Evolutionary conservation across 306 rosid species (phyloP).

Genomic region (Medicago ruthenica): DNA sequence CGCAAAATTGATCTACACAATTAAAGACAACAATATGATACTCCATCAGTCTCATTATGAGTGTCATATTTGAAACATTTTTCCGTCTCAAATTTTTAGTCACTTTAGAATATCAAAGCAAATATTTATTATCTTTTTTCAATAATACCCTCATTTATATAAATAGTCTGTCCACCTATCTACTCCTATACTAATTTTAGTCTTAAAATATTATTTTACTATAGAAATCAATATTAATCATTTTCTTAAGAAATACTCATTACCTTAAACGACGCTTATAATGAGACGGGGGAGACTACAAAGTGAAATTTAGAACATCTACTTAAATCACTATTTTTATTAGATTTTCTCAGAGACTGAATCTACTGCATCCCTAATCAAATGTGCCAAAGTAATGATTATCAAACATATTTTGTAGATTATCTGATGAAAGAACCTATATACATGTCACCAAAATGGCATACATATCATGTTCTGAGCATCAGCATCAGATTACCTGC

Average conservation of each 20-base stretch:
- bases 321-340: conserved; percentile 20
- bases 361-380: conserved; percentile 17
- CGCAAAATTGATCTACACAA: conserved; percentile 29
- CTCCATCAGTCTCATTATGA: background rate
- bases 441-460: conserved; percentile 21
- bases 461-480: conserved; percentile 23
- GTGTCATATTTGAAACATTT: background rate
- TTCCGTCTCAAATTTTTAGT: background rate
- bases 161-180: background rate
- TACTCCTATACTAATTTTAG: background rate
- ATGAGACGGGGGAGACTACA: background rate
- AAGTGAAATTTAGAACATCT: conserved; percentile 9
- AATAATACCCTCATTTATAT: background rate
- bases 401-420: conserved; percentile 33
- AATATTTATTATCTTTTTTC: background rate
- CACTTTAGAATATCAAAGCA: background rate
- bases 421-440: conserved; percentile 24
- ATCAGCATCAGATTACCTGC: conserved; percentile 65
- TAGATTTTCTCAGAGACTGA: conserved; percentile 23
- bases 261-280: background rate
- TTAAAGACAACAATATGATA: conserved; percentile 20
- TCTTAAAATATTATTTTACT: background rate
- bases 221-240: background rate
- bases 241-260: background rate
- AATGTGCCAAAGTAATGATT: conserved; percentile 23